These are phyloP conservation scores for Pseudoscleropodium purum DNA, from an alignment of 225 moss, liverwort and hornwort genomes.

Conservation along the genomic window DNA sequence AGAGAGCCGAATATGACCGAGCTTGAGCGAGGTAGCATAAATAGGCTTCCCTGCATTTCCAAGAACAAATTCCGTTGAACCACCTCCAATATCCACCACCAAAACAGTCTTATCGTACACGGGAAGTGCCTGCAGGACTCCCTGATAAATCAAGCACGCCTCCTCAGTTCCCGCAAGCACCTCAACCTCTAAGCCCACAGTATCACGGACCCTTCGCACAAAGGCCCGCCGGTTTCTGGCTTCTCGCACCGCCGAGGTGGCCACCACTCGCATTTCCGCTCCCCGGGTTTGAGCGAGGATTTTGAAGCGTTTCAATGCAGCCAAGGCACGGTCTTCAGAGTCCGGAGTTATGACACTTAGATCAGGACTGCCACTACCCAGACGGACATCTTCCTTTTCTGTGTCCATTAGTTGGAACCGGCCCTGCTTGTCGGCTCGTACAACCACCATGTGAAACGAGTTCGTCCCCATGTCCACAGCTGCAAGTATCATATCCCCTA, in stretches of 20 bases:
- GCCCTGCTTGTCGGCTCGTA: conserved; percentile 48
- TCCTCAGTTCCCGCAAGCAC: conserved; percentile 47
- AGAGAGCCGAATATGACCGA: conserved; percentile 51
- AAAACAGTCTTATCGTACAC: conserved; percentile 42
- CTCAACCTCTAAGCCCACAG: conserved; percentile 43
- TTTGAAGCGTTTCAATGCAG: conserved; percentile 51
- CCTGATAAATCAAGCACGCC: conserved; percentile 50
- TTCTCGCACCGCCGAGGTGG: conserved; percentile 55
- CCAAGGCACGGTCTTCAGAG: conserved; percentile 35
- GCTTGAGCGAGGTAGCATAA: conserved; percentile 46
- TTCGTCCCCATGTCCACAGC: conserved; percentile 66
- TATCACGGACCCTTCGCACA: conserved; percentile 35
- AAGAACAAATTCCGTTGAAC: conserved; percentile 49
- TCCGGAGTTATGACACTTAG: conserved; percentile 48
- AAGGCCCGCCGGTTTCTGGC: conserved; percentile 38
- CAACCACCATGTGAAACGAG: conserved; percentile 65
- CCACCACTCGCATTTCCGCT: conserved; percentile 50
- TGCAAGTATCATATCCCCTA: conserved; percentile 42
- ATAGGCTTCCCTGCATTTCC: conserved; percentile 48
- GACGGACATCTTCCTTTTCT: conserved; percentile 54
- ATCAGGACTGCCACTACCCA: conserved; percentile 51
- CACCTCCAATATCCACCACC: conserved; percentile 57
- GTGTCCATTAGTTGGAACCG: conserved; percentile 55
- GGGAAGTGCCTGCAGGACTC: conserved; percentile 53
- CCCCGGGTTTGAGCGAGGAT: conserved; percentile 37